Evolutionary conservation across 768 basidiomycete genomes (phyloP).

Genomic region (Coprinellus micaceus): DNA sequence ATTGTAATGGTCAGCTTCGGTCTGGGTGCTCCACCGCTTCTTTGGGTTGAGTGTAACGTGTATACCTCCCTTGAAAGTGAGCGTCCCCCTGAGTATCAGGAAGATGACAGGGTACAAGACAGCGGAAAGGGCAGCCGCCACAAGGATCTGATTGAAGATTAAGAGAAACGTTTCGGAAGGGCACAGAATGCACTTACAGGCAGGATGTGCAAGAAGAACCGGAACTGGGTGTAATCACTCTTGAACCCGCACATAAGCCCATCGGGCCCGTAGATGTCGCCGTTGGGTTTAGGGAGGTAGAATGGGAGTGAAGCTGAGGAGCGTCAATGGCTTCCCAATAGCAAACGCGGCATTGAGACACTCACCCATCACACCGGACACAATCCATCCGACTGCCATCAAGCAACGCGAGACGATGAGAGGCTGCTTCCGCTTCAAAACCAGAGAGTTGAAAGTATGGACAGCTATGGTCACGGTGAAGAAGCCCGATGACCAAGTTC

Average conservation of each 20-base stretch:
- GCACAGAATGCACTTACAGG: conserved; percentile 44
- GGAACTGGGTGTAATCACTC: conserved; percentile 33
- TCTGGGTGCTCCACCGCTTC: conserved; percentile 36
- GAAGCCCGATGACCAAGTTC: conserved; percentile 56
- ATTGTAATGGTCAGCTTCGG: conserved; percentile 44
- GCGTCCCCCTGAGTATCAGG: conserved; percentile 55
- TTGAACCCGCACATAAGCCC: conserved; percentile 53
- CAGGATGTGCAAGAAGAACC: conserved; percentile 55
- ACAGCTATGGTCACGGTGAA: conserved; percentile 63
- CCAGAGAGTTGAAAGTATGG: conserved; percentile 66
- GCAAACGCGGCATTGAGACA: not conserved
- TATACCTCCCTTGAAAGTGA: conserved; percentile 48
- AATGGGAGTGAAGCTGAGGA: conserved; percentile 35
- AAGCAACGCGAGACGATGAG: conserved; percentile 40
- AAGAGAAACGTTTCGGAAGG: not conserved
- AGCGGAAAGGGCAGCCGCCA: conserved; percentile 52
- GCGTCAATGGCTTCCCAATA: no score
- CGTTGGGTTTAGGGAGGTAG: conserved; percentile 23
- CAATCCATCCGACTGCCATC: conserved; percentile 52
- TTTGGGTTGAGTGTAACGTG: conserved; percentile 47
- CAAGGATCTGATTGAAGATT: conserved; percentile 43
- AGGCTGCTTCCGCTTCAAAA: conserved; percentile 52
- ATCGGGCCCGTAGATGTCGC: conserved; percentile 46
- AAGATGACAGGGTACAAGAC: conserved; percentile 60
- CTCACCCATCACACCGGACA: conserved; percentile 49